A percentile compares a stretch with the other conserved stretches of the same genome.
These are phyloP conservation scores for Porogramme epimiltina DNA, from an alignment of 1,284 basidiomycete species.

Conservation along the genomic window DNA sequence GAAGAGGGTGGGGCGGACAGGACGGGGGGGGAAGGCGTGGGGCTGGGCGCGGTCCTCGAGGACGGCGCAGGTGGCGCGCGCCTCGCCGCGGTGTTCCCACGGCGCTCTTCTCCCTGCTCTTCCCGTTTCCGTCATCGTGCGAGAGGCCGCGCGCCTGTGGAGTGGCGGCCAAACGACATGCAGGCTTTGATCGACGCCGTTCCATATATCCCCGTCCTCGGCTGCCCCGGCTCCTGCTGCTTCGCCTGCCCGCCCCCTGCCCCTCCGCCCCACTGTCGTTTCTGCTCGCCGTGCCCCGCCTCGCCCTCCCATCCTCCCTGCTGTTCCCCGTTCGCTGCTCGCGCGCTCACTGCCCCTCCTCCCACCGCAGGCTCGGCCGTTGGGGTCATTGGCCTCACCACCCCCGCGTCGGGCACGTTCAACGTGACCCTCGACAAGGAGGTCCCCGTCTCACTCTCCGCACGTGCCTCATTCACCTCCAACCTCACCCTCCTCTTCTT, in stretches of 20 bases:
- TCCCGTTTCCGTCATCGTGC: constrained; percentile 7
- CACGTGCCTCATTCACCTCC: constrained; percentile 54
- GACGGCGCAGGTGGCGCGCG: background rate
- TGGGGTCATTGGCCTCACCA: constrained; percentile 55
- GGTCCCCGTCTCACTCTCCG: constrained; percentile 44
- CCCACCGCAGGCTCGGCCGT: constrained; percentile 54
- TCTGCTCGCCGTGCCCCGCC: constrained; percentile 1
- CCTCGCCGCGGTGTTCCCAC: constrained; percentile 10
- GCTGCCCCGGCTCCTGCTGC: background rate
- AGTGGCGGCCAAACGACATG: background rate
- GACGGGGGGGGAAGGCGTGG: constrained; percentile 2
- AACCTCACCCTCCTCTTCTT: constrained; percentile 58
- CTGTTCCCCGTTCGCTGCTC: background rate
- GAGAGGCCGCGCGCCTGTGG: constrained; percentile 2
- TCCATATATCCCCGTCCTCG: constrained; percentile 15
- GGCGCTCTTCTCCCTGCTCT: background rate
- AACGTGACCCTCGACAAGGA: constrained; percentile 58
- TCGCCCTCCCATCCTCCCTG: background rate
- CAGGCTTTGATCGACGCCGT: background rate
- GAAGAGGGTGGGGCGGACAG: no score
- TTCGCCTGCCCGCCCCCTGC: background rate
- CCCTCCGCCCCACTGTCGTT: constrained; percentile 4
- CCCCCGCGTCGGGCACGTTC: constrained; percentile 54
- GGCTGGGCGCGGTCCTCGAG: no score
- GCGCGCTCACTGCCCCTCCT: constrained; percentile 1